Evolutionary conservation across 441 rosid species (phyloP).

Genomic region (Macaranga tanarius): DNA sequence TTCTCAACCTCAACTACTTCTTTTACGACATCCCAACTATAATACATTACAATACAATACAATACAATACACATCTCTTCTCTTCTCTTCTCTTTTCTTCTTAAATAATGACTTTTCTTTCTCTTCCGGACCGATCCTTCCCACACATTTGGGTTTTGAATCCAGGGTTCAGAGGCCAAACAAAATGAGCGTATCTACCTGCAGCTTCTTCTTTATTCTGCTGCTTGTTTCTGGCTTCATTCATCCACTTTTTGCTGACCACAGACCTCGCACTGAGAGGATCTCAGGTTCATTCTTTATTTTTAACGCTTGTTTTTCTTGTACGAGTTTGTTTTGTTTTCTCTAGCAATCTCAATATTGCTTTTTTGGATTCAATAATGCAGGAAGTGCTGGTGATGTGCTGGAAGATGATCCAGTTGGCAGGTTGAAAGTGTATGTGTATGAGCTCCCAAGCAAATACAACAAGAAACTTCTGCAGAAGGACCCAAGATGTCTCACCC

Average conservation of each 20-base stretch:
- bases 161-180: neutral
- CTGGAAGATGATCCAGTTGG: constrained; percentile 95
- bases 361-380: constrained; percentile 16
- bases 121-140: constrained; percentile 16
- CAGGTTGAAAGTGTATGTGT: constrained; percentile 73
- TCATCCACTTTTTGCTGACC: constrained; percentile 36
- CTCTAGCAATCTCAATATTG: too few relatives aligned
- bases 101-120: constrained; percentile 35
- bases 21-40: constrained; percentile 66
- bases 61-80: too few relatives aligned
- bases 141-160: constrained; percentile 2
- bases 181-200: constrained; percentile 38
- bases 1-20: constrained; percentile 76
- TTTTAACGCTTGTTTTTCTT: neutral
- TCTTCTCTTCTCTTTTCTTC: constrained; percentile 20
- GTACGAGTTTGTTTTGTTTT: too few relatives aligned
- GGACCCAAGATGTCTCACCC: constrained; percentile 84
- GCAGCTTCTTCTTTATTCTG: constrained; percentile 28
- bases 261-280: constrained; percentile 52
- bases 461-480: constrained; percentile 85
- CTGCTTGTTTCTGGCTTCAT: constrained; percentile 31
- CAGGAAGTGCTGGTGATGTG: constrained; percentile 95
- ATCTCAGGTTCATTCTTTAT: constrained; percentile 55
- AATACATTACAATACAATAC: neutral
- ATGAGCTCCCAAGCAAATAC: constrained; percentile 91